Evolutionary conservation across 495 filamentous ascomycete genomes (phyloP).

Genomic region (Pyronema omphalodes): DNA sequence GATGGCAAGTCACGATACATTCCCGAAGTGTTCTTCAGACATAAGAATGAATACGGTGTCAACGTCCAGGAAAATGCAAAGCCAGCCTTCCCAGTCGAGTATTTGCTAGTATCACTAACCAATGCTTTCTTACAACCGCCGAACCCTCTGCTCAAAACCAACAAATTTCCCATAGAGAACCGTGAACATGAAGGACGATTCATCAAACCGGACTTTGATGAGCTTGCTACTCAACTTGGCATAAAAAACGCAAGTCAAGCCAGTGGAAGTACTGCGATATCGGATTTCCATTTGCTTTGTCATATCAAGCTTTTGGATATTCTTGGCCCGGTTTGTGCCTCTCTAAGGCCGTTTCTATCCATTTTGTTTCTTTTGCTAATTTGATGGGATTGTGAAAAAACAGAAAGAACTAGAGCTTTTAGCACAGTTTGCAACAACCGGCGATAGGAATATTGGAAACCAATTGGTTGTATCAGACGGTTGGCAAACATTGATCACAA

Average conservation of each 20-base stretch:
- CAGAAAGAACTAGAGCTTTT: conserved; percentile 84
- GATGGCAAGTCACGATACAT: conserved; percentile 80
- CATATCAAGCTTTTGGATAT: conserved; percentile 67
- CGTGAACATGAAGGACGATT: conserved; percentile 51
- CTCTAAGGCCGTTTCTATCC: not conserved
- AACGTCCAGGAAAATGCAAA: conserved; percentile 96
- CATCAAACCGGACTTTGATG: conserved; percentile 53
- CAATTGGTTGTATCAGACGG: conserved; percentile 67
- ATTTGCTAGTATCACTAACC: conserved; percentile 84
- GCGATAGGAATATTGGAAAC: conserved; percentile 58
- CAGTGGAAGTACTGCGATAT: conserved; percentile 47
- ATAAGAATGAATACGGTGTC: conserved; percentile 88
- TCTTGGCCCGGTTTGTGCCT: conserved; percentile 53
- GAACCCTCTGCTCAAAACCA: conserved; percentile 45
- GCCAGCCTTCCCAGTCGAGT: conserved; percentile 88
- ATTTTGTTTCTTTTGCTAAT: conserved; percentile 3
- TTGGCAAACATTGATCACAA: conserved; percentile 84
- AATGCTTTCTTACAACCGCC: conserved; percentile 81
- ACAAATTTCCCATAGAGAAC: conserved; percentile 76
- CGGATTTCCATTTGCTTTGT: conserved; percentile 83
- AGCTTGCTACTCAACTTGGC: conserved; percentile 42
- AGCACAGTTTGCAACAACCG: conserved; percentile 59
- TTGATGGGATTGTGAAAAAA: not conserved
- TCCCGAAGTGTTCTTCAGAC: conserved; percentile 90
- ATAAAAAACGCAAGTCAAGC: conserved; percentile 33